Conservation (phyloP, 2,329 filamentous ascomycete genomes). For the Paradendryphiella salina region DNA sequence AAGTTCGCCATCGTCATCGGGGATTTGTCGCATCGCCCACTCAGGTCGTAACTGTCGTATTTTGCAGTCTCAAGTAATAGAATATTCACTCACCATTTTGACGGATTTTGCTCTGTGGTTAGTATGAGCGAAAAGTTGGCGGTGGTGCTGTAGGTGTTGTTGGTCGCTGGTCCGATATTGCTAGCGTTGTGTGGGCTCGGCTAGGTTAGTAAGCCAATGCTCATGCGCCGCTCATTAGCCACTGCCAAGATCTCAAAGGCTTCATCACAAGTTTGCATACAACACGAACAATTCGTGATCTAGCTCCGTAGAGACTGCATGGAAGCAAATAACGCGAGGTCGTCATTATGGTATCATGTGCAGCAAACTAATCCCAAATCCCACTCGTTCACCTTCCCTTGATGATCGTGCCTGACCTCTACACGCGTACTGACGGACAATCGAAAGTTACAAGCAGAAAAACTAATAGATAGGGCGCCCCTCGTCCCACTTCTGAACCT, state of each 20-base stretch:
- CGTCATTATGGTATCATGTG: constrained; percentile 38
- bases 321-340: neutral
- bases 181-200: constrained; percentile 40
- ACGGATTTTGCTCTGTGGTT: constrained; percentile 45
- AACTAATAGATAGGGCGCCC: constrained; percentile 52
- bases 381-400: neutral
- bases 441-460: neutral
- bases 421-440: constrained; percentile 3
- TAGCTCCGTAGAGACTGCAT: neutral
- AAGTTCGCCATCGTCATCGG: constrained; percentile 28
- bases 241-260: neutral
- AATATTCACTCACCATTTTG: constrained; percentile 46
- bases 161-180: constrained; percentile 29
- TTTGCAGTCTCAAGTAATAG: constrained; percentile 2
- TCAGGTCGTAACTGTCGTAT: constrained; percentile 33
- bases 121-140: constrained; percentile 42
- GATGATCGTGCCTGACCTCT: neutral
- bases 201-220: constrained; percentile 30
- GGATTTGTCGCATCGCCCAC: constrained; percentile 24
- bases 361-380: constrained; percentile 13
- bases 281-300: neutral
- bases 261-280: neutral
- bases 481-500: constrained; percentile 52
- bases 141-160: constrained; percentile 38
- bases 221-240: constrained; percentile 23